phyloP scores from a whole-genome alignment of 2,329 filamentous ascomycete species.

The Sodiomyces alkalinus region DNA sequence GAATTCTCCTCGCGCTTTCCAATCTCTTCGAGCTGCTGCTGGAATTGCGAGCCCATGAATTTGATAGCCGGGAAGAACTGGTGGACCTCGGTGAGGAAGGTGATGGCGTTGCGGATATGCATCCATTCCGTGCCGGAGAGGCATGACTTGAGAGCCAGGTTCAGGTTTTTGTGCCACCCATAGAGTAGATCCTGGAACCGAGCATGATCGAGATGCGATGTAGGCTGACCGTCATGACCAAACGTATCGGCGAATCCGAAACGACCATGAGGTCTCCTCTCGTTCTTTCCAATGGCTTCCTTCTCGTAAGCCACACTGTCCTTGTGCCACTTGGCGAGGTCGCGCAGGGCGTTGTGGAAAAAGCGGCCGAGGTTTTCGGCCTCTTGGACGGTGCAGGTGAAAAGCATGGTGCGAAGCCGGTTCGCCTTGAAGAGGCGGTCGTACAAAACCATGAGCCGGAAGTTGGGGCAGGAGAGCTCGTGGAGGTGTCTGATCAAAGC shows the following conservation, averaged over 20 bases:
- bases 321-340: conserved; percentile 69
- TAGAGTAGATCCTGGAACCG: conserved; percentile 75
- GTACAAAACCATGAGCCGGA: conserved; percentile 72
- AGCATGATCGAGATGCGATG: conserved; percentile 63
- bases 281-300: conserved; percentile 48
- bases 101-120: conserved; percentile 93
- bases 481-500: conserved; percentile 80
- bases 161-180: conserved; percentile 79
- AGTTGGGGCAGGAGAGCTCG: conserved; percentile 67
- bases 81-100: conserved; percentile 65
- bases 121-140: conserved; percentile 81
- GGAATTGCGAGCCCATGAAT: conserved; percentile 62
- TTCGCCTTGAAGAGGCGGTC: conserved; percentile 76
- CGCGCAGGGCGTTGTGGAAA: conserved; percentile 64
- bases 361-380: conserved; percentile 90
- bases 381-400: conserved; percentile 78
- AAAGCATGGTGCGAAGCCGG: conserved; percentile 67
- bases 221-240: conserved; percentile 54
- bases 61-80: conserved; percentile 79
- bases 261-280: conserved; percentile 28
- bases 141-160: conserved; percentile 66
- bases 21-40: conserved; percentile 50
- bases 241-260: conserved; percentile 67
- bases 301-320: conserved; percentile 51
- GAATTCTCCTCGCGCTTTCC: conserved; percentile 41